phyloP scores from a whole-genome alignment of 805 yeast genomes.

The Grigorovia yakushimaensis region DNA sequence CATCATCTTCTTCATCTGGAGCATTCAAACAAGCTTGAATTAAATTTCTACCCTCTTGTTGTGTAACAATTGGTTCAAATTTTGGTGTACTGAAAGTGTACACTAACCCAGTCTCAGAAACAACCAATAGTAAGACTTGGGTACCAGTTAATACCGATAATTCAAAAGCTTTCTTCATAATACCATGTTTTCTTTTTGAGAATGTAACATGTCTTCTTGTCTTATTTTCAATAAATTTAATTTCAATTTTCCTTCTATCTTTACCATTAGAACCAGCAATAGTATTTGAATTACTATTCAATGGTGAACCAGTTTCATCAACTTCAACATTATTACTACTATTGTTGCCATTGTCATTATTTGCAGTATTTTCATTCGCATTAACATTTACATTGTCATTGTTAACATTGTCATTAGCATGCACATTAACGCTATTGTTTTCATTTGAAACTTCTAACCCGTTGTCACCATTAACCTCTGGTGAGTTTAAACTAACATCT shows the following conservation, averaged over 20 bases:
- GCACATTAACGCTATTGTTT: background rate
- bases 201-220: constrained; percentile 96
- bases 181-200: constrained; percentile 96
- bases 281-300: background rate
- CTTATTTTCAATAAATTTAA: constrained; percentile 94
- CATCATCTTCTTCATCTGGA: constrained; percentile 74
- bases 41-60: constrained; percentile 92
- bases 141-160: constrained; percentile 94
- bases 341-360: background rate
- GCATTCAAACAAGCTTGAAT: constrained; percentile 97
- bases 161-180: constrained; percentile 99
- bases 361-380: background rate
- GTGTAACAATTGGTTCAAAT: constrained; percentile 93
- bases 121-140: constrained; percentile 88
- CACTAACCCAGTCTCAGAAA: constrained; percentile 96
- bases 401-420: background rate
- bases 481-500: background rate
- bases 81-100: constrained; percentile 99
- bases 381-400: background rate
- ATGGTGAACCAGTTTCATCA: background rate
- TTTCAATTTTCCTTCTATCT: constrained; percentile 86
- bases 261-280: constrained; percentile 17
- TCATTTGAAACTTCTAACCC: background rate
- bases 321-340: background rate
- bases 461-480: background rate